Percentiles rank a stretch among this genome's conserved stretches.
Evolutionary conservation across 1,284 basidiomycete genomes (phyloP).

Genomic region (Fomitopsis palustris): DNA sequence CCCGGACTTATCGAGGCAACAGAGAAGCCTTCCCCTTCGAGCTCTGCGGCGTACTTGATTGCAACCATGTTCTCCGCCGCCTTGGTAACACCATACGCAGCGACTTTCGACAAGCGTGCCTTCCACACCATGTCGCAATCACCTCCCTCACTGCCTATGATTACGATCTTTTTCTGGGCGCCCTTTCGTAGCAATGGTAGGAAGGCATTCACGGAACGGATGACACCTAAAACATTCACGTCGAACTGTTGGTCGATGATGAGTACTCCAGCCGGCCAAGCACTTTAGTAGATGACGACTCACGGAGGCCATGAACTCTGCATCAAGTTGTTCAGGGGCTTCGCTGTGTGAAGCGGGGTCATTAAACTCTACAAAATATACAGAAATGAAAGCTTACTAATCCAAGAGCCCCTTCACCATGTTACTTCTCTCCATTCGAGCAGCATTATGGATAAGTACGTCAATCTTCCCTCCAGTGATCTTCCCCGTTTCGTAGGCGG

Average conservation of each 20-base stretch:
- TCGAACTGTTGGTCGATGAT: conserved; percentile 20
- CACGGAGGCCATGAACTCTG: conserved; percentile 12
- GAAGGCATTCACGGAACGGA: conserved; percentile 34
- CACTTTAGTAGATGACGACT: background rate
- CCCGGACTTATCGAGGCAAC: conserved; percentile 37
- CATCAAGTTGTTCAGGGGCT: conserved; percentile 13
- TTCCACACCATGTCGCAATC: conserved; percentile 25
- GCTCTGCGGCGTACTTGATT: conserved; percentile 34
- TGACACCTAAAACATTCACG: conserved; percentile 35
- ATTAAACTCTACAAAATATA: background rate
- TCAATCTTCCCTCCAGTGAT: conserved; percentile 28
- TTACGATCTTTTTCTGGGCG: conserved; percentile 34
- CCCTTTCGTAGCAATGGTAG: conserved; percentile 35
- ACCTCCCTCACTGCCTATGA: conserved; percentile 28
- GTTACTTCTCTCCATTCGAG: conserved; percentile 6
- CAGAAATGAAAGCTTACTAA: conserved; percentile 6
- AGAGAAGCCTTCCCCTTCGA: conserved; percentile 32
- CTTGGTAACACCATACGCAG: conserved; percentile 34
- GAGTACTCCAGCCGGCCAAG: background rate
- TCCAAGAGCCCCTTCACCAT: conserved; percentile 5
- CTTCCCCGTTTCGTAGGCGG: conserved; percentile 14
- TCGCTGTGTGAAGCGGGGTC: background rate
- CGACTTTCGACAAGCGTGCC: conserved; percentile 6
- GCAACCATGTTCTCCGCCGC: conserved; percentile 36
- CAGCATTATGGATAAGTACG: conserved; percentile 29